Base-by-base conservation (phyloP, 2,329 filamentous ascomycete species). In the Sporothrix pseudoabietina region DNA sequence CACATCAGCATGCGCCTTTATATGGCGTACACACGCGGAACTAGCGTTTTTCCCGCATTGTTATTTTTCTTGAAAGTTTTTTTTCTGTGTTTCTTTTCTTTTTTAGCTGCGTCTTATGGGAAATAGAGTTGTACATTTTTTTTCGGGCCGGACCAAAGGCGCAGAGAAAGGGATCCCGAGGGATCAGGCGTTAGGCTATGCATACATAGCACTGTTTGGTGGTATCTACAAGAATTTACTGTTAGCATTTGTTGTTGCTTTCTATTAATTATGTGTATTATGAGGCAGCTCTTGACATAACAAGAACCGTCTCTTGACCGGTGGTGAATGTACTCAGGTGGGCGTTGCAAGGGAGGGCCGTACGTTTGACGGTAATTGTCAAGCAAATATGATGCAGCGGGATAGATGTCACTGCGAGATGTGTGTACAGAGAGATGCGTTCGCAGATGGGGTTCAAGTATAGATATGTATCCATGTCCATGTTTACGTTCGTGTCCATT, bases 121-220 rank as follows among this genome's bases (percentile, higher is more conserved):
- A 57, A 71, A 74, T 76, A 76, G 73, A 76, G 55, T 30, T 74
- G 69, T 74, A 76, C 66, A 55, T 69, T 16, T 73, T 61, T 61
- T 69, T 65, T 49, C 4, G 30, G 69, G 57, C 72, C 57, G 63
- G 35, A 32, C 35, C 32, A 74, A 10, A 73, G 71, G 72, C 59
- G 72, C 69, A 61, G 65, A 63, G 65, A 44, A 57, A 63, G 52
- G 66, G 55, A 19, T 10, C 57, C 30, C 63, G 63, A 52, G 63
- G 55, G 54, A 41, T 65, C 61, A 57, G 73, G 73, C 73, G 73
- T 75, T 73, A 39, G 66, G 66, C 26, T 68, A 68, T 68, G 19
- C n/a, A 61, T 35, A 7, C 4, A 39, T 39, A 22, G 66, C 30
- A 19, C 8, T 69, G 26, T 35, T 52, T 52, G 0, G 9, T 52